Evolutionary conservation across 2,329 filamentous ascomycete species (phyloP), one percentile per base, ranked within the genome.

Genomic region (Aspergillus fischeri): DNA sequence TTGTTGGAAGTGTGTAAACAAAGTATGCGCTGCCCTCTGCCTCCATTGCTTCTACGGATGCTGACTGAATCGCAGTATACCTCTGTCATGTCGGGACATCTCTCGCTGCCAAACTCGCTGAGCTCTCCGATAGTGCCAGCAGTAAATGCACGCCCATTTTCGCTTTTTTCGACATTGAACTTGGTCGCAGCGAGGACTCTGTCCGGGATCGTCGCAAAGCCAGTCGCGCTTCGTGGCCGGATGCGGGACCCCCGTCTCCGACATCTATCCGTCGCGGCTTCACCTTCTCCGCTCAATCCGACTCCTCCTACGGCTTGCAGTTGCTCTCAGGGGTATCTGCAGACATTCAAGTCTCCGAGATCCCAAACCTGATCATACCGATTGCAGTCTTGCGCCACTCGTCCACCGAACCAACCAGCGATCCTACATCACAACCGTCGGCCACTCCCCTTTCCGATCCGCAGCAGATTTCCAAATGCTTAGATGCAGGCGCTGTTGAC

Each of bases 401-500:
- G 21, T 53, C 62, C 51, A 41, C 61, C 53, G 54, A 53, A 3
- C 57, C 58, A 3, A 60, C 60, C 55, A 62, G 61, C 29, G 53
- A 38, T 54, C 52, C 52, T 54, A 55, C 52, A 55, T 58, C 57
- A 59, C 62, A 57, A 53, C 60, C 55, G 60, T 60, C 56, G 63
- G 28, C 67, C 71, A 70, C 53, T 69, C 78, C 45, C 70, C 77
- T 21, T 72, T 58, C 77, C 8, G 79, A 85, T 58, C 78, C 80
- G 11, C 75, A 79, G 47, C 76, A 81, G 52, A 80, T 92, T 59
- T 83, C 87, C 64, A 85, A 82, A 66, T 96, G 91, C 69, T 77
- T 97, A 25, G 91, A 96, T 68, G 85, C 89, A 3, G 94, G 94
- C 38, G 93, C 93, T 10, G 82, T 89, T 29, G 93, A 97, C 73